Evolutionary conservation across 495 filamentous ascomycete species (phyloP), one percentile per base, ranked within the genome.

Genomic region (Penicillium pancosmium): DNA sequence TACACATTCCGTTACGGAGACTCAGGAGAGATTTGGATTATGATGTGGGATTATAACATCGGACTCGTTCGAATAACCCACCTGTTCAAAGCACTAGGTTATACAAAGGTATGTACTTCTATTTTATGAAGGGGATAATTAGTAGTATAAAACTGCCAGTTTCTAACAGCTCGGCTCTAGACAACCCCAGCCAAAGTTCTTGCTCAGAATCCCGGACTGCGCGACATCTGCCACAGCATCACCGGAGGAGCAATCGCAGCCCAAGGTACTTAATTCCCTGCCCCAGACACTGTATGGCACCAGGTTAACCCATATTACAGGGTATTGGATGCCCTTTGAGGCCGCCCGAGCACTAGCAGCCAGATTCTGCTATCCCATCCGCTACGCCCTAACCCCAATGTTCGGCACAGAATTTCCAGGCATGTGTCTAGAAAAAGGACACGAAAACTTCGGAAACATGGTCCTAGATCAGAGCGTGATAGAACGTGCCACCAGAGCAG

Each of bases 41-140:
- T 98, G 23, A 91, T 96, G 86, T 98, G 94, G 94, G 94, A 98
- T 71, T 97, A 97, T 72, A 92, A 92, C 59, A 86, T 93, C 56
- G 94, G 94, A n/a, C 87, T 97, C 25, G 93, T 97, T 52, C 86
- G 93, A 57, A 93, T 93, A 67, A 97, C 94, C 6, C 90, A 91
- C 43, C 90, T 98, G 67, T 98, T 98, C 82, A 96, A 96, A 67
- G 91, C 90, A 65, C 86, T 84, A 57, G 85, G 86, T 56, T 92
- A 93, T 68, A 82, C 88, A 43, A 98, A 98, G 86, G 93, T 92
- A 61, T 59, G 63, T 40, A 11, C 15, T 18, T n/a, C 15, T 3
- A 13, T 12, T 5, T 19, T 18, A 52, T 61, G 44, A 61, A 70
- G 48, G 72, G 23, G 23, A 23, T 23, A 4, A 23, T 23, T 23